Conservation (phyloP, 2,329 filamentous ascomycete genomes). For the Gnomoniopsis smithogilvyi region DNA sequence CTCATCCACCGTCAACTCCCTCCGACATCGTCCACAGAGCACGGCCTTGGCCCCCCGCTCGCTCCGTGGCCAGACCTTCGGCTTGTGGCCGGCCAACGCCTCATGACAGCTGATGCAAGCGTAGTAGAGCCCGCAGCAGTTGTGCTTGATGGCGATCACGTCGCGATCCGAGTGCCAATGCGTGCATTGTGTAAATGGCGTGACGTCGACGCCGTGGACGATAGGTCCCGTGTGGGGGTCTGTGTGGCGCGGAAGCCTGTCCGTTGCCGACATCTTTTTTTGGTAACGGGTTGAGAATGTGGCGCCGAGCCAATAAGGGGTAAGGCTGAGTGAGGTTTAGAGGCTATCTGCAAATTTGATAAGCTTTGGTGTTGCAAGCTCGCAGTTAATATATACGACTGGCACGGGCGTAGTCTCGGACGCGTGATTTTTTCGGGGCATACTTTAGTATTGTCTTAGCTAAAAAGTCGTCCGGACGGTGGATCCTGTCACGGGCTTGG, state of each 20-base stretch:
- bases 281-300: too few relatives aligned
- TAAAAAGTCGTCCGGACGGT: too few relatives aligned
- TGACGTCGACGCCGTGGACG: conserved; percentile 21
- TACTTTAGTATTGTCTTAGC: too few relatives aligned
- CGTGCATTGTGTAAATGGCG: conserved; percentile 20
- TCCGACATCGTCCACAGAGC: conserved; percentile 21
- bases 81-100: conserved; percentile 15
- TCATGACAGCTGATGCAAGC: conserved; percentile 24
- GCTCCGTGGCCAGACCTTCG: conserved; percentile 17
- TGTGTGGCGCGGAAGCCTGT: neutral
- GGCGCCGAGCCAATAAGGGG: too few relatives aligned
- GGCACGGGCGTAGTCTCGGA: too few relatives aligned
- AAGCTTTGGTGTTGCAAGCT: too few relatives aligned
- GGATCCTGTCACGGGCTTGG: too few relatives aligned
- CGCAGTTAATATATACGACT: too few relatives aligned
- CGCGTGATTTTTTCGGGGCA: too few relatives aligned
- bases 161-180: conserved; percentile 24
- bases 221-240: neutral
- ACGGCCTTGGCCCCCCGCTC: conserved; percentile 19
- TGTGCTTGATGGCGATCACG: conserved; percentile 24
- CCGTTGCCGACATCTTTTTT: too few relatives aligned
- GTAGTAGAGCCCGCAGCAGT: conserved; percentile 23
- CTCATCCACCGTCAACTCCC: conserved; percentile 20
- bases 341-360: too few relatives aligned
- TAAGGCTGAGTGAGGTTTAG: too few relatives aligned